Evolutionary conservation across 768 basidiomycete genomes (phyloP).

Genomic region (Sarcodon sp.): DNA sequence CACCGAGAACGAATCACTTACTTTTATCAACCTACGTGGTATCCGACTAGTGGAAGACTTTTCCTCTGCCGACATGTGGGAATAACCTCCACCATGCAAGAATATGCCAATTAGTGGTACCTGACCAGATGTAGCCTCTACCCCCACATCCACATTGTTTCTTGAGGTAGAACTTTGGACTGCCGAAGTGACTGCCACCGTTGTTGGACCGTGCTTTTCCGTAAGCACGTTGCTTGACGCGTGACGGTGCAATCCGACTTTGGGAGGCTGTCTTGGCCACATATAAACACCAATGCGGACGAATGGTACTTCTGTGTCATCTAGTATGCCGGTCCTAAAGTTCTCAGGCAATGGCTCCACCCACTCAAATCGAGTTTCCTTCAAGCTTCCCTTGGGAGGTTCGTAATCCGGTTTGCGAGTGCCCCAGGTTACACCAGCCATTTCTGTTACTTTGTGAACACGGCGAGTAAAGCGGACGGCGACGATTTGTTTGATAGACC

Average conservation of each 20-base stretch:
- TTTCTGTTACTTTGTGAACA: conserved; percentile 39
- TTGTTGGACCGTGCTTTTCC: neutral
- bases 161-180: neutral
- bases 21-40: conserved; percentile 32
- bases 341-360: conserved; percentile 26
- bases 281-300: conserved; percentile 32
- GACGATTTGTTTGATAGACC: conserved; percentile 36
- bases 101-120: conserved; percentile 31
- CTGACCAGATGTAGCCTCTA: conserved; percentile 14
- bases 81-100: conserved; percentile 44
- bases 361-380: conserved; percentile 38
- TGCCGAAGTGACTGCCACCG: neutral
- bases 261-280: conserved; percentile 21
- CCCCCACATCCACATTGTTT: conserved; percentile 8
- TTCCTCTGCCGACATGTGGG: conserved; percentile 46
- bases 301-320: conserved; percentile 25
- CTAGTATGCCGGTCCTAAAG: conserved; percentile 28
- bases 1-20: conserved; percentile 3
- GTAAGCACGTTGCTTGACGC: neutral
- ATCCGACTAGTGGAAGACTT: conserved; percentile 32
- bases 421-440: conserved; percentile 42
- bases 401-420: conserved; percentile 30
- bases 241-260: neutral
- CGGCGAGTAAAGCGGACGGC: conserved; percentile 38
- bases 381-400: conserved; percentile 20